A percentile compares a stretch with the other conserved stretches of the same genome.
Evolutionary conservation across 257 asterid genomes (phyloP).

Genomic region (Plantago major): DNA sequence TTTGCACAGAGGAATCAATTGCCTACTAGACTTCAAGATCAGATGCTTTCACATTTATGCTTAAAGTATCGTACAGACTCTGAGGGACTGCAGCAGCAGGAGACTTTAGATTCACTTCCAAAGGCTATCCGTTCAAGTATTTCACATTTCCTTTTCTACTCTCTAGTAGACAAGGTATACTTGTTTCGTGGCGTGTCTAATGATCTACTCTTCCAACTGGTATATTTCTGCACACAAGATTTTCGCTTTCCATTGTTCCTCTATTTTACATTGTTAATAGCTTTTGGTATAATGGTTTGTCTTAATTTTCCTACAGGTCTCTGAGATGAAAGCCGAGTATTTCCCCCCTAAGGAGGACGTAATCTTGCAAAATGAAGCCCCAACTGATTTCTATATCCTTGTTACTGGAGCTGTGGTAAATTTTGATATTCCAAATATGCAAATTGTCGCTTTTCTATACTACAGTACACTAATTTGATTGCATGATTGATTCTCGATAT

Average conservation of each 20-base stretch:
- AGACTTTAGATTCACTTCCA: slow-evolving; percentile 32
- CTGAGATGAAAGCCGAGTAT: slow-evolving; percentile 28
- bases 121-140: slow-evolving; percentile 42
- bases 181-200: slow-evolving; percentile 23
- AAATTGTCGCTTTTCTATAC: neutral
- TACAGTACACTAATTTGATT: neutral
- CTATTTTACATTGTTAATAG: neutral
- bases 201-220: slow-evolving; percentile 27
- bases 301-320: slow-evolving; percentile 19
- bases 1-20: slow-evolving; percentile 35
- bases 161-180: slow-evolving; percentile 28
- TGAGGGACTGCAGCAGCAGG: slow-evolving; percentile 41
- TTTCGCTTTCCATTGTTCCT: neutral
- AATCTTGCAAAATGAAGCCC: slow-evolving; percentile 23
- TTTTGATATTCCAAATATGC: neutral
- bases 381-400: slow-evolving; percentile 22
- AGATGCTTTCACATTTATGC: slow-evolving; percentile 36
- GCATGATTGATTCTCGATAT: neutral
- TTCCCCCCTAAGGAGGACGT: slow-evolving; percentile 23
- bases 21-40: slow-evolving; percentile 35
- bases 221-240: neutral
- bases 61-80: slow-evolving; percentile 36
- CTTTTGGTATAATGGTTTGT: neutral
- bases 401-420: slow-evolving; percentile 24
- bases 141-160: slow-evolving; percentile 32